These are phyloP conservation scores for Ogataea pilisensis DNA, from an alignment of 805 yeast genomes.

Conservation along the genomic window DNA sequence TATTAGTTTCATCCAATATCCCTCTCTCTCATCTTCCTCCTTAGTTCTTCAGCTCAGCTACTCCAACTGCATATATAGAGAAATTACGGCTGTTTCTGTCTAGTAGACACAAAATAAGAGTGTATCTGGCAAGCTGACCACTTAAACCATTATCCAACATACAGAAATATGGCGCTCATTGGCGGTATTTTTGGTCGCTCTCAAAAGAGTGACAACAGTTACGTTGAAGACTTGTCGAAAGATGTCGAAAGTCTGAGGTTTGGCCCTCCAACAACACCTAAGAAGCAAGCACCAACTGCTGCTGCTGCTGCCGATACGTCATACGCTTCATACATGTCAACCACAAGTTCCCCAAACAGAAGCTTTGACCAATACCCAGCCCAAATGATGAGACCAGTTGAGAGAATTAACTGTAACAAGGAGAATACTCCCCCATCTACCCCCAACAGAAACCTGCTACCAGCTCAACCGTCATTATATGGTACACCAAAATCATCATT, in stretches of 20 bases:
- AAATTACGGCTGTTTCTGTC: too few relatives aligned
- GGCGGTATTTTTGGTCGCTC: conserved; percentile 29
- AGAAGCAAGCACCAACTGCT: conserved; percentile 10
- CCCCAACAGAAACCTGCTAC: conserved; percentile 20
- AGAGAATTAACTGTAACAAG: conserved; percentile 37
- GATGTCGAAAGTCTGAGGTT: conserved; percentile 33
- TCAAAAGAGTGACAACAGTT: conserved; percentile 24
- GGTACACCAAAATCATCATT: conserved; percentile 22
- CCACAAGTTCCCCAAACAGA: conserved; percentile 28
- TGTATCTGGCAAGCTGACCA: too few relatives aligned
- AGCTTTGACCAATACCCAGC: conserved; percentile 22
- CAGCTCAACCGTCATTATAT: conserved; percentile 17
- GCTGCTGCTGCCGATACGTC: conserved; percentile 21
- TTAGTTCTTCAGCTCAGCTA: too few relatives aligned
- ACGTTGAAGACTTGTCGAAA: conserved; percentile 31
- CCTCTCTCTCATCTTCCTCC: too few relatives aligned
- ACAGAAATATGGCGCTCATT: conserved; percentile 28
- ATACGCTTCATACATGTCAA: conserved; percentile 26
- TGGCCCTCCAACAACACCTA: conserved; percentile 26
- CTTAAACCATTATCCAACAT: too few relatives aligned
- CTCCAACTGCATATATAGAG: too few relatives aligned
- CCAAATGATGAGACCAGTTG: conserved; percentile 20
- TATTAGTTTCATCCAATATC: too few relatives aligned
- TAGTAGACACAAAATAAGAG: too few relatives aligned
- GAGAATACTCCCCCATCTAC: conserved; percentile 37